phyloP scores from a whole-genome alignment of 2,329 filamentous ascomycete species.

The Cladosporium sp. region DNA sequence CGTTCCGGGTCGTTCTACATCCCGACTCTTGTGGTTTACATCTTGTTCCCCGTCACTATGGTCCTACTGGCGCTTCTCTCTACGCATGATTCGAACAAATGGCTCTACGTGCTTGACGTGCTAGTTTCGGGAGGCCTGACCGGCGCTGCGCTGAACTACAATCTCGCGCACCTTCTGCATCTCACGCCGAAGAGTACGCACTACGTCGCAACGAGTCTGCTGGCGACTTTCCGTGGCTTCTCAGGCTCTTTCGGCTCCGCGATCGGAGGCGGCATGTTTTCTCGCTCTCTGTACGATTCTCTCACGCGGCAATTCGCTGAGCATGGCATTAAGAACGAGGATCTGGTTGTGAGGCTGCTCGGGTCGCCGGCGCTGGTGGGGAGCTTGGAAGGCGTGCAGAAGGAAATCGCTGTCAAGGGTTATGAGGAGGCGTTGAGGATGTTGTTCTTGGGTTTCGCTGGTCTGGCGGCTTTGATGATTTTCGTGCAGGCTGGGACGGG shows the following conservation, averaged over 20 bases:
- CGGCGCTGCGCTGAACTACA: constrained; percentile 74
- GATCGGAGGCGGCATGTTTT: constrained; percentile 73
- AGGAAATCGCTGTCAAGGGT: constrained; percentile 47
- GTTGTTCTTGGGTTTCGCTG: constrained; percentile 51
- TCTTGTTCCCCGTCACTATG: constrained; percentile 59
- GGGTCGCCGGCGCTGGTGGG: constrained; percentile 56
- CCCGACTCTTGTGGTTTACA: constrained; percentile 45
- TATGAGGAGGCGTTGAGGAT: constrained; percentile 53
- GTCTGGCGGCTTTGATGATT: constrained; percentile 46
- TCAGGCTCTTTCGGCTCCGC: constrained; percentile 76
- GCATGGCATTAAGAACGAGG: constrained; percentile 36
- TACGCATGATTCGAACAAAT: constrained; percentile 48
- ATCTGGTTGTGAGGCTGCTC: constrained; percentile 52
- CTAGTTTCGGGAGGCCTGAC: constrained; percentile 69
- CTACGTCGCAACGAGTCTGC: constrained; percentile 70
- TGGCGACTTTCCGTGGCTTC: constrained; percentile 78
- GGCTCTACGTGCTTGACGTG: constrained; percentile 56
- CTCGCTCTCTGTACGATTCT: constrained; percentile 53
- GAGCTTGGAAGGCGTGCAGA: constrained; percentile 46
- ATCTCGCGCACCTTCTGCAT: constrained; percentile 73
- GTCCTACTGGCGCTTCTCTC: constrained; percentile 54
- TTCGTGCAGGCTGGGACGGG: constrained; percentile 56
- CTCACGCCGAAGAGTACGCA: constrained; percentile 63
- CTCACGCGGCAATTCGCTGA: constrained; percentile 57
- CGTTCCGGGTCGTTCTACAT: constrained; percentile 69